phyloP scores from a whole-genome alignment of 75 land plant genomes.

The Selaginella moellendorffii region DNA sequence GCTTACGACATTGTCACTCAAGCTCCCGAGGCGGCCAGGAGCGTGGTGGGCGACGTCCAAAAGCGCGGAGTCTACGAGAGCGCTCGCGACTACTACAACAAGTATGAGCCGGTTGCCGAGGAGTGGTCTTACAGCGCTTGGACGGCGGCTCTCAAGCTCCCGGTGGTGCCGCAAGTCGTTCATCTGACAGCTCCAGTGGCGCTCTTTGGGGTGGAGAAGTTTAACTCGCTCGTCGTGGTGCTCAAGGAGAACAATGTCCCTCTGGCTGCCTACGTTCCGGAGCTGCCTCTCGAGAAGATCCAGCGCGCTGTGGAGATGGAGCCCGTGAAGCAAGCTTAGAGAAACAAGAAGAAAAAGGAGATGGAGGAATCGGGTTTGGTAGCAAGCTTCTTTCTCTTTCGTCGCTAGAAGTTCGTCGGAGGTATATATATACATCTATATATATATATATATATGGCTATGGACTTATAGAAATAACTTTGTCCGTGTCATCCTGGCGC shows the following conservation, averaged over 20 bases:
- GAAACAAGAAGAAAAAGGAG: too few relatives aligned
- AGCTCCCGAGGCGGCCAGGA: constrained; percentile 49
- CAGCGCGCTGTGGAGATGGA: constrained; percentile 25
- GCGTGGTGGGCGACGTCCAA: constrained; percentile 44
- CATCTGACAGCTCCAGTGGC: constrained; percentile 51
- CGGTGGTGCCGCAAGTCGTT: constrained; percentile 56
- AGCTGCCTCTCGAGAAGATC: constrained; percentile 64
- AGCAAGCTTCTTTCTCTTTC: too few relatives aligned
- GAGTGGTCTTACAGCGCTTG: constrained; percentile 38
- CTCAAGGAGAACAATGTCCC: constrained; percentile 39
- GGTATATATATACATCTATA: too few relatives aligned
- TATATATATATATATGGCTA: too few relatives aligned
- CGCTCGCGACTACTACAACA: constrained; percentile 34
- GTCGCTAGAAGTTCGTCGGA: too few relatives aligned
- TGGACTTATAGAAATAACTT: too few relatives aligned
- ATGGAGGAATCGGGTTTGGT: too few relatives aligned
- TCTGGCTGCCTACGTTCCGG: constrained; percentile 39
- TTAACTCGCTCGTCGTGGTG: constrained; percentile 37
- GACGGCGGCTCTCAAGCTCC: constrained; percentile 47
- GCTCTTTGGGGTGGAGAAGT: constrained; percentile 45
- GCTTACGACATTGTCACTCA: constrained; percentile 41
- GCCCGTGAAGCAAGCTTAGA: not conserved
- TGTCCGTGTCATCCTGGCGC: too few relatives aligned
- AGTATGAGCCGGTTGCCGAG: constrained; percentile 76
- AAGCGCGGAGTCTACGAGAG: constrained; percentile 40